Conservation (phyloP, 306 rosid genomes). For the Vachellia collinsii region DNA sequence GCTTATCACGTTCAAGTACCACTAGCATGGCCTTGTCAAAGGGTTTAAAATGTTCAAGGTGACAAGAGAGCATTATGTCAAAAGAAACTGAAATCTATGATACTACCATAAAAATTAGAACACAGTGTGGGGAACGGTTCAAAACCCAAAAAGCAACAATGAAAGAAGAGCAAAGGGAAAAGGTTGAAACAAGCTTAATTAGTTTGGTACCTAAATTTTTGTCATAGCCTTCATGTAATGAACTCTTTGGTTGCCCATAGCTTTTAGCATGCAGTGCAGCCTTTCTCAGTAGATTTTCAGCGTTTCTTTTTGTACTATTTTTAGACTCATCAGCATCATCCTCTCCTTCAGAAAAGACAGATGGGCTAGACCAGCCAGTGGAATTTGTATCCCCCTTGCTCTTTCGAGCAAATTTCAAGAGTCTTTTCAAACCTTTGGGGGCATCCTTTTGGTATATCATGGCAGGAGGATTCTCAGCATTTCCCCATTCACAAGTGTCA, state of each 20-base stretch:
- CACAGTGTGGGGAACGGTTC: background rate
- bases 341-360: constrained; percentile 97
- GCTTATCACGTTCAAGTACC: background rate
- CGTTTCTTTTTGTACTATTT: constrained; percentile 52
- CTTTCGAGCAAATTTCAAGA: constrained; percentile 91
- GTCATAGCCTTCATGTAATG: constrained; percentile 55
- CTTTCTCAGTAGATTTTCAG: constrained; percentile 76
- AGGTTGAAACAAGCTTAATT: constrained; percentile 44
- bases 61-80: background rate
- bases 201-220: constrained; percentile 62
- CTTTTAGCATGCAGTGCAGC: constrained; percentile 67
- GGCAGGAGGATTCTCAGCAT: constrained; percentile 88
- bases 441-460: constrained; percentile 85
- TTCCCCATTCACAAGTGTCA: constrained; percentile 86
- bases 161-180: constrained; percentile 29
- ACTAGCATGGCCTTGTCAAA: background rate
- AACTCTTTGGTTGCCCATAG: constrained; percentile 70
- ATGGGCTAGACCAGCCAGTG: constrained; percentile 89
- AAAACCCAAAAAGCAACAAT: constrained; percentile 12
- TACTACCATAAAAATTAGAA: constrained; percentile 10
- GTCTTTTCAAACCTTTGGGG: constrained; percentile 95
- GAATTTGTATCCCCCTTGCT: constrained; percentile 80
- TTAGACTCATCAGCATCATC: constrained; percentile 79
- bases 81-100: constrained; percentile 1
- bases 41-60: background rate